Evolutionary conservation across 2,329 filamentous ascomycete species (phyloP).

Genomic region (Trichophyton benhamiae): DNA sequence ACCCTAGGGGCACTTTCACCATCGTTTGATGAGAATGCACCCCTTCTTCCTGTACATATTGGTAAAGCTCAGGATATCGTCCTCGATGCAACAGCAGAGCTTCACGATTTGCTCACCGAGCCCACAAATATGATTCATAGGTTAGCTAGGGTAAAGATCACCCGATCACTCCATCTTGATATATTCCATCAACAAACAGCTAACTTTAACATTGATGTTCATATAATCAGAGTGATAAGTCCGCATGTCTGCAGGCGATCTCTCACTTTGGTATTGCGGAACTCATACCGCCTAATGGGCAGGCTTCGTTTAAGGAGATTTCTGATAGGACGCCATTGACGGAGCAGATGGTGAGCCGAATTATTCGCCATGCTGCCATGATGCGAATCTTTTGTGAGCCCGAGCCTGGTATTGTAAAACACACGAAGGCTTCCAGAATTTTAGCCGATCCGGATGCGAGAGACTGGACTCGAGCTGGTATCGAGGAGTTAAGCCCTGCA

Average conservation of each 20-base stretch:
- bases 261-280: slow-evolving; percentile 38
- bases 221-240: slow-evolving; percentile 27
- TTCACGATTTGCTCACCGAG: slow-evolving; percentile 37
- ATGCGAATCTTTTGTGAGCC: slow-evolving; percentile 24
- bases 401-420: slow-evolving; percentile 8
- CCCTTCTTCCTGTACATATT: slow-evolving; percentile 26
- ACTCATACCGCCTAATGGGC: slow-evolving; percentile 38
- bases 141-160: slow-evolving; percentile 25
- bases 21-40: slow-evolving; percentile 34
- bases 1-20: slow-evolving; percentile 35
- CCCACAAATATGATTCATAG: slow-evolving; percentile 19
- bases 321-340: slow-evolving; percentile 29
- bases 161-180: neutral
- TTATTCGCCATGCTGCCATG: slow-evolving; percentile 31
- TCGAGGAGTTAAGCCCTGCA: slow-evolving; percentile 9
- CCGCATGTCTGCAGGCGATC: slow-evolving; percentile 39
- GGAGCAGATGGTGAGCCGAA: slow-evolving; percentile 27
- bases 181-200: neutral
- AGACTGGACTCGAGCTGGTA: slow-evolving; percentile 8
- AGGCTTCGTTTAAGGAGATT: slow-evolving; percentile 34
- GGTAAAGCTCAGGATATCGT: slow-evolving; percentile 22
- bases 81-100: slow-evolving; percentile 32
- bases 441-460: slow-evolving; percentile 5
- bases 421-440: slow-evolving; percentile 9
- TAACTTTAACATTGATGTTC: neutral